Percentiles rank a stretch among this genome's conserved stretches.
phyloP scores from a whole-genome alignment of 257 asterid species.

The Rauvolfia tetraphylla region DNA sequence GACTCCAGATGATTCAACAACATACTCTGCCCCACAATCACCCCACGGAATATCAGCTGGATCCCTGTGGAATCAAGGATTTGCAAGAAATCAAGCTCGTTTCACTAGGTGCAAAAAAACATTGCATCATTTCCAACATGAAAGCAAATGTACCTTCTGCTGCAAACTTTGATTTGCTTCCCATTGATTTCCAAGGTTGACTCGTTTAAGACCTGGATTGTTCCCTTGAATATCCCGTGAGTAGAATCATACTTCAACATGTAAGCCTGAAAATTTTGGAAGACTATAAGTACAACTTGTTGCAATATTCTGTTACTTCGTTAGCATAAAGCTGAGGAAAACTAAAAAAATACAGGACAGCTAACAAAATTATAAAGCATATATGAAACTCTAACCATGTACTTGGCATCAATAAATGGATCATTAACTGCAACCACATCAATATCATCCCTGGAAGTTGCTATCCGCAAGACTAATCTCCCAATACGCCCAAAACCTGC shows the following conservation, averaged over 20 bases:
- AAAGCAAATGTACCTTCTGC: slow-evolving; percentile 52
- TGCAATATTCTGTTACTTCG: not conserved
- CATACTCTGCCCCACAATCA: slow-evolving; percentile 82
- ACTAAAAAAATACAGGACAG: not conserved
- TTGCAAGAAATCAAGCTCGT: slow-evolving; percentile 1
- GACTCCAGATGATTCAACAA: slow-evolving; percentile 92
- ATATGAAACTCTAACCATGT: slow-evolving; percentile 67
- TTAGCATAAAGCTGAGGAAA: not conserved
- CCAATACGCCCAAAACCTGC: slow-evolving; percentile 99
- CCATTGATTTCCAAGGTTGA: slow-evolving; percentile 93
- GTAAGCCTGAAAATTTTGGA: slow-evolving; percentile 64
- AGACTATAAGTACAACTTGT: not conserved
- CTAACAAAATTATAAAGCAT: not conserved
- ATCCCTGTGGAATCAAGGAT: slow-evolving; percentile 44
- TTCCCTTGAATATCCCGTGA: slow-evolving; percentile 81
- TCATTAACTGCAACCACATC: slow-evolving; percentile 97
- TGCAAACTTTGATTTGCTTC: slow-evolving; percentile 65
- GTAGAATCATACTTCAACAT: slow-evolving; percentile 98
- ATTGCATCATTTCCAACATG: not conserved
- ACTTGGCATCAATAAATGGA: slow-evolving; percentile 90
- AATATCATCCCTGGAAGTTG: slow-evolving; percentile 85
- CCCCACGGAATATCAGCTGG: slow-evolving; percentile 99
- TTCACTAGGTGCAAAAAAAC: not conserved
- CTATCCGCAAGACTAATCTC: slow-evolving; percentile 81
- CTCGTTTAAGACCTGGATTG: slow-evolving; percentile 65